These are phyloP conservation scores for Pseudonitzschia multiseries DNA, from an alignment of 108 stramenopile genomes.

Conservation along the genomic window DNA sequence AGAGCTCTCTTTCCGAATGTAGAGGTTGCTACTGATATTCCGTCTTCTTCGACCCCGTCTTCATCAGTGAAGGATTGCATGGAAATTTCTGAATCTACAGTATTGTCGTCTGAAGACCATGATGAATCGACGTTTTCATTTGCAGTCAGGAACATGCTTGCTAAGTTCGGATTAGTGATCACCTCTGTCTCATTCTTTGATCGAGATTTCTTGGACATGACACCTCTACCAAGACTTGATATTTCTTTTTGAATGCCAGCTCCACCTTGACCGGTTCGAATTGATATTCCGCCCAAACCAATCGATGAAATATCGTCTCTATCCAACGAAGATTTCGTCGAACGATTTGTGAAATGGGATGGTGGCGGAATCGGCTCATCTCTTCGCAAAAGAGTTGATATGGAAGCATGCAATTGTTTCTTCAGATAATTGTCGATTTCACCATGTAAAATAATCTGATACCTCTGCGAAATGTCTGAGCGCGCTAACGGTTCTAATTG, in stretches of 20 bases:
- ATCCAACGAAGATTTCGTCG: not conserved
- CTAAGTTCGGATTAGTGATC: not conserved
- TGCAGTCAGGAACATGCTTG: slow-evolving; percentile 15
- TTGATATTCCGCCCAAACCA: slow-evolving; percentile 31
- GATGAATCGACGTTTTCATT: slow-evolving; percentile 4
- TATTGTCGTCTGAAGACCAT: not conserved
- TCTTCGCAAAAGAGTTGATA: slow-evolving; percentile 5
- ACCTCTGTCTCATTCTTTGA: not conserved
- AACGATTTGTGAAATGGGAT: not conserved
- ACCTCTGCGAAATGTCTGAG: not conserved
- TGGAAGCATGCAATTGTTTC: not conserved
- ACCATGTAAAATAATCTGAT: not conserved
- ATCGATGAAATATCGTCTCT: slow-evolving; percentile 29
- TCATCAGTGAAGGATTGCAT: not conserved
- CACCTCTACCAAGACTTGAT: not conserved
- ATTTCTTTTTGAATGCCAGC: slow-evolving; percentile 8
- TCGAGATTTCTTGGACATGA: not conserved
- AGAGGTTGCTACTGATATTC: slow-evolving; percentile 28
- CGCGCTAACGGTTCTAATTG: not conserved
- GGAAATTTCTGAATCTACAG: slow-evolving; percentile 5
- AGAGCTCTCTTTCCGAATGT: slow-evolving; percentile 30
- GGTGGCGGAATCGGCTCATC: not conserved
- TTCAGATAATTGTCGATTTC: not conserved
- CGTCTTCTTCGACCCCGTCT: slow-evolving; percentile 6
- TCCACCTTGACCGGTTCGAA: slow-evolving; percentile 19